Evolutionary conservation across 1,284 basidiomycete genomes (phyloP), one percentile per base, ranked within the genome.

Genomic region (Stygiomarasmius scandens): DNA sequence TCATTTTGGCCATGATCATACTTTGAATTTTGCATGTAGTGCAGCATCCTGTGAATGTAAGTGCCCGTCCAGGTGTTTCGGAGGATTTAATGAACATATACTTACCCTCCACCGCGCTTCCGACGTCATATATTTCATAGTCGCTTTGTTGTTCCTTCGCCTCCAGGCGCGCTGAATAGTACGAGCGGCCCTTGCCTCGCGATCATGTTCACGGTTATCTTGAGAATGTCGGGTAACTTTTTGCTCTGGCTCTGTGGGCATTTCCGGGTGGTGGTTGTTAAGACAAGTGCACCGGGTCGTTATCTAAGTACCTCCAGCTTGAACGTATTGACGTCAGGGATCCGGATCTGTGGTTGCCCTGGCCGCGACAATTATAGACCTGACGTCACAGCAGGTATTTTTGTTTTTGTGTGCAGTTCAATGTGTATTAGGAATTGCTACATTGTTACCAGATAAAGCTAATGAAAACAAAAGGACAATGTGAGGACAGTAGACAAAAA

Each of bases 11-110:
- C n/a, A n/a, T n/a, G n/a, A n/a, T n/a, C 29, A 5, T 55, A 80
- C 80, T 69, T 74, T 68, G 51, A 80, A 64, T 58, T 72, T 69
- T 20, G 79, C 74, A 63, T 77, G 70, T 2, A 65, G 64, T 3
- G 71, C 61, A 20, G 75, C 73, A 62, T 82, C 80, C 32, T 74
- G 66, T 25, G 11, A 16, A 52, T 19, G 29, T 29, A 46, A 10
- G n/a, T 45, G 25, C 46, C 12, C 29, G 50, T 11, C 10, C 14
- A 41, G 20, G 3, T 22, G 19, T 20, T 38, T 4, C 38, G 4
- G 11, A 19, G n/a, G n/a, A 41, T n/a, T 19, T 16, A 4, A 38
- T 19, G n/a, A 9, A 24, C 36, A 44, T 10, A 2, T 14, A 29
- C 47, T 10, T 44, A 56, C 60, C 45, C 50, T 58, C 60, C 56